These are phyloP conservation scores for Suillus brevipes DNA, from an alignment of 768 basidiomycete species.

Conservation along the genomic window DNA sequence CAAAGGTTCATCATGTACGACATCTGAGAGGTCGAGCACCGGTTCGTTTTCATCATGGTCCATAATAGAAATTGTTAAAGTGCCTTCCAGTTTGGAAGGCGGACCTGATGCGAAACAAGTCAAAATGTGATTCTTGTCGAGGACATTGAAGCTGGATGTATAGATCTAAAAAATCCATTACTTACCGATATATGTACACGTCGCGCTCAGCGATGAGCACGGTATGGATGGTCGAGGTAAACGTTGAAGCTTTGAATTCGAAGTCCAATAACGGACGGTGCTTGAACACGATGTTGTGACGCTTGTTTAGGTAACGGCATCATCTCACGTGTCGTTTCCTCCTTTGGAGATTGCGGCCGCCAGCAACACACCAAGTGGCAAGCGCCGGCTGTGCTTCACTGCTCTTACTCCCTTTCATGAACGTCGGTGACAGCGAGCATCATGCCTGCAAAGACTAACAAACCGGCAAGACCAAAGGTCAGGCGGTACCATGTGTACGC, in stretches of 20 bases:
- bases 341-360: neutral
- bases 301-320: slow-evolving; percentile 26
- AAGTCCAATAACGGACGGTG: slow-evolving; percentile 1
- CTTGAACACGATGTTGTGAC: slow-evolving; percentile 10
- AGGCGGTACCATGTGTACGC: slow-evolving; percentile 79
- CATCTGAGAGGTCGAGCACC: slow-evolving; percentile 76
- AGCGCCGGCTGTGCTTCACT: neutral
- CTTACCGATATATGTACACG: slow-evolving; percentile 23
- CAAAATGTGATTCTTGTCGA: neutral
- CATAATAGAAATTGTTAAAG: slow-evolving; percentile 31
- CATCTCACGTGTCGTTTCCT: slow-evolving; percentile 24
- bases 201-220: slow-evolving; percentile 22
- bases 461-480: slow-evolving; percentile 56
- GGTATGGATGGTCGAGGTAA: slow-evolving; percentile 20
- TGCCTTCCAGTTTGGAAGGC: neutral
- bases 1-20: slow-evolving; percentile 78
- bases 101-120: neutral
- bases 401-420: slow-evolving; percentile 5
- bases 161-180: neutral
- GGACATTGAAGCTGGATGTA: neutral
- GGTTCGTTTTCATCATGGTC: slow-evolving; percentile 59
- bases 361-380: neutral
- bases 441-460: slow-evolving; percentile 44
- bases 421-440: slow-evolving; percentile 6
- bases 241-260: slow-evolving; percentile 7